Percentiles rank a stretch among this genome's conserved stretches.
These are phyloP conservation scores for Byssothecium circinans DNA, from an alignment of 2,329 filamentous ascomycete species.

Conservation along the genomic window DNA sequence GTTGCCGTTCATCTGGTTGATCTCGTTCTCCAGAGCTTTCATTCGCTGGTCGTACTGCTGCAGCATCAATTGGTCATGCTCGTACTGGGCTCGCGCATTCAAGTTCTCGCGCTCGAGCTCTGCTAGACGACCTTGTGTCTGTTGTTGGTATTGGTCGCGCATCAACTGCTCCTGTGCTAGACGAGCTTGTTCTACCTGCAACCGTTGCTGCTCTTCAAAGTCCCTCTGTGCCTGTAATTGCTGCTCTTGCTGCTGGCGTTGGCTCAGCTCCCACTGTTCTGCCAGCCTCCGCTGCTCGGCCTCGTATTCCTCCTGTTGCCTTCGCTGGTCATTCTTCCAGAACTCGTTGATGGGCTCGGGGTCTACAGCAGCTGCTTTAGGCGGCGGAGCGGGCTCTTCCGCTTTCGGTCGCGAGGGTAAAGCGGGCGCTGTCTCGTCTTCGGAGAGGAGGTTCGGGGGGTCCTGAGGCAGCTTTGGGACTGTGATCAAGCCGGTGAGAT, in stretches of 20 bases:
- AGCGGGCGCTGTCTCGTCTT: constrained; percentile 78
- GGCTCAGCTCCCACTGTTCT: constrained; percentile 80
- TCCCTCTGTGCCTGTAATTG: constrained; percentile 85
- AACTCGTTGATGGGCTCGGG: constrained; percentile 97
- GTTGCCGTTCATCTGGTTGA: constrained; percentile 78
- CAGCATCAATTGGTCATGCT: constrained; percentile 94
- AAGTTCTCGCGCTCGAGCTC: constrained; percentile 95
- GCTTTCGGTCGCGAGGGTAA: constrained; percentile 73
- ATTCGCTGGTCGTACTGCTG: constrained; percentile 94
- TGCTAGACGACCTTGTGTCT: constrained; percentile 92
- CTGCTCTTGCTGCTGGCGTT: constrained; percentile 78
- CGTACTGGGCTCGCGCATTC: constrained; percentile 90
- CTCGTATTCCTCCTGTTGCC: constrained; percentile 92
- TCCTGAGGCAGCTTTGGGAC: constrained; percentile 95
- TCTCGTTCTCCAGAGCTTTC: constrained; percentile 86
- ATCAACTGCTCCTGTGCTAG: constrained; percentile 88
- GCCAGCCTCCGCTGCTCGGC: constrained; percentile 88
- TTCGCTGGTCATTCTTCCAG: constrained; percentile 89
- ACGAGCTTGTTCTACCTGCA: constrained; percentile 84
- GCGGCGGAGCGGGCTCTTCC: constrained; percentile 60
- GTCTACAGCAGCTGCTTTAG: constrained; percentile 69
- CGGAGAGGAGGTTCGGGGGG: constrained; percentile 81
- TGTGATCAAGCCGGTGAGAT: constrained; percentile 92
- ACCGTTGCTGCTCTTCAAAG: constrained; percentile 94
- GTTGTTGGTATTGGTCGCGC: constrained; percentile 85